Conservation (phyloP, 345 rosid species). For the Salix koriyanagi region DNA sequence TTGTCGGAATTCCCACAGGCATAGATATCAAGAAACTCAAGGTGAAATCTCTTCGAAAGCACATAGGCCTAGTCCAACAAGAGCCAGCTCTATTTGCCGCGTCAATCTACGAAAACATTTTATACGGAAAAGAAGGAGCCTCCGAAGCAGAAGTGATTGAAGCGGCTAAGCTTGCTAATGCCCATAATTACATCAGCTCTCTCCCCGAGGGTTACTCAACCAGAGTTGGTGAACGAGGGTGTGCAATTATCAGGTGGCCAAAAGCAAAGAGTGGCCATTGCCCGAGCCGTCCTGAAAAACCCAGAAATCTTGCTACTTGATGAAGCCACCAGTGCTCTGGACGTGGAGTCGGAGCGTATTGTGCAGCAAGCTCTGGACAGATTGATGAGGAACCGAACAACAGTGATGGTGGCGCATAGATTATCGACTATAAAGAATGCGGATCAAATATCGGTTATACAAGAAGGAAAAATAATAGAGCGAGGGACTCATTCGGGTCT, state of each 20-base stretch:
- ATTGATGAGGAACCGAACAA: slow-evolving; percentile 73
- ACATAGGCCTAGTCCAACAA: slow-evolving; percentile 86
- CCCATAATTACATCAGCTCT: slow-evolving; percentile 74
- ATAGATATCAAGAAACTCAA: slow-evolving; percentile 61
- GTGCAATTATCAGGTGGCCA: slow-evolving; percentile 92
- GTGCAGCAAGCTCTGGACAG: slow-evolving; percentile 94
- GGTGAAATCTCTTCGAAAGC: slow-evolving; percentile 66
- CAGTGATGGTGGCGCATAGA: slow-evolving; percentile 90
- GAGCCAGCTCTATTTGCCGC: slow-evolving; percentile 92
- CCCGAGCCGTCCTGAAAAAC: slow-evolving; percentile 83
- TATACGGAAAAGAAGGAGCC: slow-evolving; percentile 81
- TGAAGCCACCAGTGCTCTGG: slow-evolving; percentile 92
- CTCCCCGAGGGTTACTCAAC: slow-evolving; percentile 92
- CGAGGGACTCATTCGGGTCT: slow-evolving; percentile 78
- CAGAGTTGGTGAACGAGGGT: slow-evolving; percentile 86
- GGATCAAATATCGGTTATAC: slow-evolving; percentile 71
- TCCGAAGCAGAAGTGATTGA: slow-evolving; percentile 70
- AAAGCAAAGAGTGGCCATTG: slow-evolving; percentile 86
- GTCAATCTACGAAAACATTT: slow-evolving; percentile 77
- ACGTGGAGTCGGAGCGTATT: slow-evolving; percentile 71
- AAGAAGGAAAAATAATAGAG: slow-evolving; percentile 71
- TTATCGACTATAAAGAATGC: slow-evolving; percentile 81
- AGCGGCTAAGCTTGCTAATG: slow-evolving; percentile 81
- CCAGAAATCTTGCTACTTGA: slow-evolving; percentile 83
- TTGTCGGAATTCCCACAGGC: slow-evolving; percentile 38